Evolutionary conservation across 345 rosid species (phyloP), one percentile per base, ranked within the genome.

Genomic region (Nephelium lappaceum): DNA sequence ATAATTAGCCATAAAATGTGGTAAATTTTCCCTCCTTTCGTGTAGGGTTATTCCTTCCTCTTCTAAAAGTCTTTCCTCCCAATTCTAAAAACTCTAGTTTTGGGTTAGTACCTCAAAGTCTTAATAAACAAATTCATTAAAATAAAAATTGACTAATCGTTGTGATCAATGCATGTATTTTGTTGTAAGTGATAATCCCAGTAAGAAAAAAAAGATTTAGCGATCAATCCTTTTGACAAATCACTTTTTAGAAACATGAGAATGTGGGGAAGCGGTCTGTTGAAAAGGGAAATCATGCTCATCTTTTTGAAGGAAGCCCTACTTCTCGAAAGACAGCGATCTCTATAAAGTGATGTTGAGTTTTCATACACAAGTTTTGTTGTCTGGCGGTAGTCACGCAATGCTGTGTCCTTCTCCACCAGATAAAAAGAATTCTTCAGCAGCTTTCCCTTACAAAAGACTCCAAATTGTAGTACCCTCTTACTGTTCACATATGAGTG

Each of bases 271-370:
- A 49, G 39, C 42, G 15, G 18, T 5, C 18, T 31, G 18, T 64
- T 64, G 18, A 64, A 51, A 51, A 27, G 42, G 69, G 38, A 11
- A 63, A 63, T 10, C 7, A 31, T 15, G 43, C 18, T 45, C 18
- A 12, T 7, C 4, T 36, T 25, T 51, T 10, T 53, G 42, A 11
- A 24, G 31, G 71, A 36, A 9, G 19, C 1, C 7, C 55, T 49
- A 66, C 36, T 2, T 31, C 36, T 31, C 36, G 36, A 25, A 27
- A 10, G 43, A 49, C 43, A 27, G 9, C 16, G 39, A 45, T 18
- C 24, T 38, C 10, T 19, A n/a, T 9, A 31, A 21, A 31, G 43
- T n/a, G 84, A 78, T 63, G 76, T 31, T 74, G 80, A 82, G 78
- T 41, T 74, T 25, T 69, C 81, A 74, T 4, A 23, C 21, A 41